These are phyloP conservation scores for Ustilago sp. DNA, from an alignment of 1,284 basidiomycete genomes.

Conservation along the genomic window DNA sequence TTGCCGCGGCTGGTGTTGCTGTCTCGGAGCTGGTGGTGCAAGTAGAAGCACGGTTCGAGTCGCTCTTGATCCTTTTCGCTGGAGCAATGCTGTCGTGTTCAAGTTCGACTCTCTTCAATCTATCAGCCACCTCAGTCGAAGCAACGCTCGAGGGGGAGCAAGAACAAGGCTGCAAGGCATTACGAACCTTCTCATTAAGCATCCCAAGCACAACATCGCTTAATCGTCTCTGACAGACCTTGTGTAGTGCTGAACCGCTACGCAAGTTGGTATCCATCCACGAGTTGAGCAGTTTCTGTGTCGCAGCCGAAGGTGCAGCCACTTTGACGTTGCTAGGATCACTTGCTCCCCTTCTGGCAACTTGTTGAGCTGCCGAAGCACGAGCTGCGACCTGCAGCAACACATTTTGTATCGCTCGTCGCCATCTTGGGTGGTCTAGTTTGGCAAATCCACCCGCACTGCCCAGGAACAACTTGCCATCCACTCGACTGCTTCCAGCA, in stretches of 20 bases:
- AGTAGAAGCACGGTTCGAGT: background rate
- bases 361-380: slow-evolving; percentile 68
- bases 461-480: slow-evolving; percentile 36
- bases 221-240: slow-evolving; percentile 56
- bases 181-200: slow-evolving; percentile 39
- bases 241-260: slow-evolving; percentile 48
- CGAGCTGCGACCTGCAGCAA: slow-evolving; percentile 78
- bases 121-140: background rate
- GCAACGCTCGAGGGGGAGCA: background rate
- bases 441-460: slow-evolving; percentile 56
- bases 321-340: slow-evolving; percentile 23
- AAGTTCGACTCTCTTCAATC: background rate
- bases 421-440: slow-evolving; percentile 73
- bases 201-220: slow-evolving; percentile 48
- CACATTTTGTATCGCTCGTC: slow-evolving; percentile 74
- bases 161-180: slow-evolving; percentile 16
- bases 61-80: slow-evolving; percentile 22
- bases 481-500: slow-evolving; percentile 6
- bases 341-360: slow-evolving; percentile 24
- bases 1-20: background rate
- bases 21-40: background rate
- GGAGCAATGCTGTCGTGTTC: slow-evolving; percentile 5
- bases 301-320: slow-evolving; percentile 40
- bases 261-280: slow-evolving; percentile 61
- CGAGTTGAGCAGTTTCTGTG: slow-evolving; percentile 53